Base-by-base conservation (phyloP, 306 rosid genomes). In the Elaeagnus macrophylla region DNA sequence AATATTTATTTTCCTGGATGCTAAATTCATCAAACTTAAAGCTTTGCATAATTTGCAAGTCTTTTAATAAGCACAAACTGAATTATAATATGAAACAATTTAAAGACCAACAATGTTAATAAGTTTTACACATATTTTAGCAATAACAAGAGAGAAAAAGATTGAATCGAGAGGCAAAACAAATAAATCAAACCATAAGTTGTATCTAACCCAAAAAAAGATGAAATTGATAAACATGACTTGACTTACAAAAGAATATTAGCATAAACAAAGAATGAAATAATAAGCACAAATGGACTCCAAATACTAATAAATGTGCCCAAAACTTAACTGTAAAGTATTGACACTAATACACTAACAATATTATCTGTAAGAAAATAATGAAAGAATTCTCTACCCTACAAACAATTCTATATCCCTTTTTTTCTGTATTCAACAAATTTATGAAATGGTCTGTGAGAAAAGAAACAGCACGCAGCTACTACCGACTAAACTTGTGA, bases 301-400 rank as follows among this genome's bases (percentile, higher is more conserved):
- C 51, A 62, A 65, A 66, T 69, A 66, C 73, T 47, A 67, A 51
- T 14, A 32, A 40, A 58, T 57, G 56, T 19, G 39, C 39, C 59
- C 19, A 57, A 37, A 55, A 61, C 57, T 61, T 53, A 60, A 54
- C 75, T 46, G 60, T 19, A 41, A 59, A 42, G 25, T 53, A 56
- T 57, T 71, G 69, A 67, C 68, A 68, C 37, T 68, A 66, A 59
- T 69, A 72, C 69, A 41, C 62, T 50, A 41, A 66, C 46, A 59
- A 56, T 74, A 54, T 65, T 82, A 80, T 80, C 91, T 86, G 91
- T 88, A 74, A 71, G 67, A 73, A 86, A 75, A 80, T 88, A 86
- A 86, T 83, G 77, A 86, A 86, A 76, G 91, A 86, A 86, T 82
- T 48, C 72, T 54, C 37, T 66, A 50, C 77, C 78, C 87, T 82